Percentiles rank a stretch among this genome's conserved stretches.
These are phyloP conservation scores for Malus asiatica DNA, from an alignment of 306 rosid species.

Conservation along the genomic window DNA sequence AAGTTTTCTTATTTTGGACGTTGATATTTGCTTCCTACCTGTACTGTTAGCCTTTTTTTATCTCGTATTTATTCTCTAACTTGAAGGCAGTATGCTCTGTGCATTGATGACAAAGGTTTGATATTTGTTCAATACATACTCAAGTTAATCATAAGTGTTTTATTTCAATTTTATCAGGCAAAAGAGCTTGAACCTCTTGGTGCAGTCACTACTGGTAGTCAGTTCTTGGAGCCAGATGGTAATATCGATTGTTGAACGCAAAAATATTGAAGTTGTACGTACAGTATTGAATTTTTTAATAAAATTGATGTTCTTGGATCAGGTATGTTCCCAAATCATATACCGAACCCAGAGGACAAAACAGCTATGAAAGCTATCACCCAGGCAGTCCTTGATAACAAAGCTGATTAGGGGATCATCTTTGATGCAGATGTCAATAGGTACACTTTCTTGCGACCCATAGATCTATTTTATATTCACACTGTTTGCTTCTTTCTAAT, in stretches of 20 bases:
- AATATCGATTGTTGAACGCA: too few species aligned
- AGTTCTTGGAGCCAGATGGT: too few species aligned
- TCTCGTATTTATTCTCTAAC: background rate
- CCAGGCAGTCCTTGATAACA: too few species aligned
- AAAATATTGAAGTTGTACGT: too few species aligned
- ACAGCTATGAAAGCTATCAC: too few species aligned
- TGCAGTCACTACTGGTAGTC: too few species aligned
- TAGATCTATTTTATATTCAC: background rate
- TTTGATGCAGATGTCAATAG: constrained; percentile 29
- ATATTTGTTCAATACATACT: constrained; percentile 4
- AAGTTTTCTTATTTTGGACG: constrained; percentile 17
- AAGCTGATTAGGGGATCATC: too few species aligned
- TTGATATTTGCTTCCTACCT: background rate
- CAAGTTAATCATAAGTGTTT: background rate
- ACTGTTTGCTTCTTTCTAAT: constrained; percentile 6
- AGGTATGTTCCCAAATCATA: too few species aligned
- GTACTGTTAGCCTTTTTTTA: background rate
- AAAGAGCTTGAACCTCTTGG: too few species aligned
- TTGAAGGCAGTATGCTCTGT: background rate
- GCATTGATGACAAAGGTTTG: constrained; percentile 1
- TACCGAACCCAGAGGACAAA: too few species aligned
- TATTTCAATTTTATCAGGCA: background rate
- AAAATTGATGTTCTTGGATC: too few species aligned
- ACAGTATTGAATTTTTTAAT: too few species aligned
- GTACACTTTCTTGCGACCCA: constrained; percentile 27